These are phyloP conservation scores for Garcia nutans DNA, from an alignment of 345 rosid species.

Conservation along the genomic window DNA sequence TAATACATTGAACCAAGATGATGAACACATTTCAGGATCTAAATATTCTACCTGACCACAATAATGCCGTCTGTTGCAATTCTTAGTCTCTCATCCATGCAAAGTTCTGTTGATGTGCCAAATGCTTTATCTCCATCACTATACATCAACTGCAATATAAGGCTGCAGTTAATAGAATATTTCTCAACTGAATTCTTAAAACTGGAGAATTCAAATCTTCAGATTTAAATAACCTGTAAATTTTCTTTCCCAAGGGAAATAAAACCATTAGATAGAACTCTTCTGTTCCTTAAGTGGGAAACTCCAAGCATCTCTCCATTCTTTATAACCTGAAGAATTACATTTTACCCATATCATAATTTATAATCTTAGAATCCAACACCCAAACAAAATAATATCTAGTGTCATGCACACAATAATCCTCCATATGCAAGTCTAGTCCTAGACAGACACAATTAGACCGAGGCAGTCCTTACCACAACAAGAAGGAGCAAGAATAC, in stretches of 20 bases:
- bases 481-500: slow-evolving; percentile 5
- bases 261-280: slow-evolving; percentile 93
- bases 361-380: background rate
- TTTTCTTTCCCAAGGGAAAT: slow-evolving; percentile 89
- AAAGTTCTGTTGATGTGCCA: slow-evolving; percentile 91
- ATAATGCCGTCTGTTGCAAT: slow-evolving; percentile 94
- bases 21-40: slow-evolving; percentile 4
- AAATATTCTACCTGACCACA: slow-evolving; percentile 65
- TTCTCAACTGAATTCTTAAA: slow-evolving; percentile 20
- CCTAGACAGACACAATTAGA: slow-evolving; percentile 8
- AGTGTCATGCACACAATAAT: background rate
- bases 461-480: background rate
- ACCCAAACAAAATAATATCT: background rate
- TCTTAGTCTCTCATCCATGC: slow-evolving; percentile 86
- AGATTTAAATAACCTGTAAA: slow-evolving; percentile 63
- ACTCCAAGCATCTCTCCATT: slow-evolving; percentile 99
- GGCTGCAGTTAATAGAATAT: slow-evolving; percentile 18
- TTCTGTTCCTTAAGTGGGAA: slow-evolving; percentile 91
- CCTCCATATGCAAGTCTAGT: background rate
- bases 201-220: slow-evolving; percentile 15
- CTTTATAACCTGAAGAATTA: slow-evolving; percentile 75
- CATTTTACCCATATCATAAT: background rate
- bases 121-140: slow-evolving; percentile 97
- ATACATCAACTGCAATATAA: slow-evolving; percentile 80
- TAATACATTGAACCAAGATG: slow-evolving; percentile 2